These are phyloP conservation scores for Lumnitzera littorea DNA, from an alignment of 345 rosid genomes.

Conservation along the genomic window DNA sequence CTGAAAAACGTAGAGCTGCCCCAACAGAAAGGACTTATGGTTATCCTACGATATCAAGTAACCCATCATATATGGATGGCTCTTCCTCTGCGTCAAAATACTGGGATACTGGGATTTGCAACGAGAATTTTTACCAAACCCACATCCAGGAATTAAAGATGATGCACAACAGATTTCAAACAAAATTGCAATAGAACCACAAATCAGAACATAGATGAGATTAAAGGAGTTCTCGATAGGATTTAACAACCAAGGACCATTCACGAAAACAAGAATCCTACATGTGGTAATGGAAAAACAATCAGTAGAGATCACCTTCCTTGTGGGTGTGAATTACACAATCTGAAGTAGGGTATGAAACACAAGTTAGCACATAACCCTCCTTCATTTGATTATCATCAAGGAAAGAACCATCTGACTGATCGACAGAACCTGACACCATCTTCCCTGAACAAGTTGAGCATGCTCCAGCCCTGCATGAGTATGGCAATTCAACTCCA, in stretches of 20 bases:
- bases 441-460: constrained; percentile 77
- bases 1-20: too few relatives aligned
- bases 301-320: constrained; percentile 69
- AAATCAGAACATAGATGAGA: too few relatives aligned
- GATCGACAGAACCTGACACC: constrained; percentile 57
- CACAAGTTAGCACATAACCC: constrained; percentile 74
- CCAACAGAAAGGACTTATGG: too few relatives aligned
- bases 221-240: neutral
- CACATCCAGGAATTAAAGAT: too few relatives aligned
- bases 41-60: too few relatives aligned
- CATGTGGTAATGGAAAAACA: neutral
- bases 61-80: too few relatives aligned
- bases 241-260: neutral
- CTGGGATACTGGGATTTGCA: too few relatives aligned
- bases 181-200: too few relatives aligned
- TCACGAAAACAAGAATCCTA: neutral
- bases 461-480: constrained; percentile 98
- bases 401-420: constrained; percentile 78
- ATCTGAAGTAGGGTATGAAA: constrained; percentile 68
- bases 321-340: constrained; percentile 89
- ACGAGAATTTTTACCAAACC: too few relatives aligned
- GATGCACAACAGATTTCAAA: too few relatives aligned
- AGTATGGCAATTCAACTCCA: constrained; percentile 77
- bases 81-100: too few relatives aligned
- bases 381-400: constrained; percentile 51